A percentile compares a stretch with the other conserved stretches of the same genome.
Evolutionary conservation across 805 yeast genomes (phyloP).

Genomic region (Teunomyces panamensis): DNA sequence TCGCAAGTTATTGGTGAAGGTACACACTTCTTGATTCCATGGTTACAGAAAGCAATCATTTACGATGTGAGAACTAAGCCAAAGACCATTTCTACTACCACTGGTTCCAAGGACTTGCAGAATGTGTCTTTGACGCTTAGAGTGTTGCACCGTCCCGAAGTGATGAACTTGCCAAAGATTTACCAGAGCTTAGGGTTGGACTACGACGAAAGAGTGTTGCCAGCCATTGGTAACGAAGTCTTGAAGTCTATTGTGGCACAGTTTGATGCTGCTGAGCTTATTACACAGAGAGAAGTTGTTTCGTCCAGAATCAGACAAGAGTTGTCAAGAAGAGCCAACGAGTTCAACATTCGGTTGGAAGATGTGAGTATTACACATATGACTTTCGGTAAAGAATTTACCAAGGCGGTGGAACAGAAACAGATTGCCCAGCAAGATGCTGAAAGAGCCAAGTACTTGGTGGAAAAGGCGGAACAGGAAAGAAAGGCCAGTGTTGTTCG

Average conservation of each 20-base stretch:
- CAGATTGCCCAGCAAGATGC: conserved; percentile 99
- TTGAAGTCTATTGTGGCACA: conserved; percentile 88
- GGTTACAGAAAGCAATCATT: conserved; percentile 89
- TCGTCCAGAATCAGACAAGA: conserved; percentile 87
- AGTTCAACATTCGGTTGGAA: conserved; percentile 87
- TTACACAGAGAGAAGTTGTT: conserved; percentile 95
- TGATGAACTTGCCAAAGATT: conserved; percentile 72
- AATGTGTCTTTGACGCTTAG: conserved; percentile 91
- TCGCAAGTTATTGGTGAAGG: conserved; percentile 93
- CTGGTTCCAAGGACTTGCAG: conserved; percentile 97
- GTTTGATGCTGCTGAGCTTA: conserved; percentile 93
- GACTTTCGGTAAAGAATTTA: conserved; percentile 95
- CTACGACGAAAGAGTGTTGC: conserved; percentile 91
- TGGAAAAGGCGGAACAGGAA: conserved; percentile 96
- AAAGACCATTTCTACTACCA: conserved; percentile 85
- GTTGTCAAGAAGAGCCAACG: conserved; percentile 74
- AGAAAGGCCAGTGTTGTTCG: conserved; percentile 91
- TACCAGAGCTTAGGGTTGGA: conserved; percentile 91
- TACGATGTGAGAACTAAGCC: conserved; percentile 96
- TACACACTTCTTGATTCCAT: conserved; percentile 90
- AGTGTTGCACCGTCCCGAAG: conserved; percentile 93
- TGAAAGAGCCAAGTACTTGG: conserved; percentile 84
- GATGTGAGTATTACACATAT: conserved; percentile 97
- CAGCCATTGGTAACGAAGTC: conserved; percentile 90
- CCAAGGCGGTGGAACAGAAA: conserved; percentile 97